Evolutionary conservation across 495 filamentous ascomycete species (phyloP).

Genomic region (Aspergillus panamensis): DNA sequence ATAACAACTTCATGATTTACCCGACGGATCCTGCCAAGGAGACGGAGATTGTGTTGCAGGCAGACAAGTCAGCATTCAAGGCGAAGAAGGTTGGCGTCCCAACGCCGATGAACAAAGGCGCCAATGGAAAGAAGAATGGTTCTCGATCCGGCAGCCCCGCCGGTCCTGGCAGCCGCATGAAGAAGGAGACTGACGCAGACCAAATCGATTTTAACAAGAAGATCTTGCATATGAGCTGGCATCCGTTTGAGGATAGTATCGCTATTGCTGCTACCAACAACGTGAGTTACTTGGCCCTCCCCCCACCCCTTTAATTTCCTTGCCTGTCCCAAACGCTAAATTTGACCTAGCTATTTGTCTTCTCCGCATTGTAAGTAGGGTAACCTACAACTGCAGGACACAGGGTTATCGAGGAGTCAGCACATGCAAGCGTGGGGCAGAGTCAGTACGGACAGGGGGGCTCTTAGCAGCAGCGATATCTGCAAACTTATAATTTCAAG

Average conservation of each 20-base stretch:
- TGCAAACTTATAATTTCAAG: constrained; percentile 21
- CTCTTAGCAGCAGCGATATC: constrained; percentile 23
- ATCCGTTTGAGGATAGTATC: constrained; percentile 99
- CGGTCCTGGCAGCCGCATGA: constrained; percentile 88
- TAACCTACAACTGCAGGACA: constrained; percentile 28
- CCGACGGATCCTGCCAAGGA: constrained; percentile 93
- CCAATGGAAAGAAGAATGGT: constrained; percentile 74
- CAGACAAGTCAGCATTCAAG: constrained; percentile 98
- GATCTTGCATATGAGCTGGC: constrained; percentile 99
- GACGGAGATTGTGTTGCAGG: constrained; percentile 94
- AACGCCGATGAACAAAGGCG: constrained; percentile 87
- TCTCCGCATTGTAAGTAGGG: constrained; percentile 80
- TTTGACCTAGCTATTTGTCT: constrained; percentile 77
- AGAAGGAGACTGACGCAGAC: constrained; percentile 98
- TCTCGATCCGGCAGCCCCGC: constrained; percentile 89
- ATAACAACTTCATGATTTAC: constrained; percentile 99
- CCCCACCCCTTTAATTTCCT: background rate
- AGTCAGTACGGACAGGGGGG: constrained; percentile 6
- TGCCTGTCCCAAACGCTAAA: constrained; percentile 20
- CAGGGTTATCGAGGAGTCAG: constrained; percentile 24
- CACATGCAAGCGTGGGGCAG: constrained; percentile 15
- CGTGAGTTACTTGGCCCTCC: constrained; percentile 53
- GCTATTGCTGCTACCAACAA: constrained; percentile 99
- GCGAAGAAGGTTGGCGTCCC: constrained; percentile 99
- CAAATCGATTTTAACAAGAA: constrained; percentile 99